Evolutionary conservation across 1,284 basidiomycete species (phyloP), one percentile per base, ranked within the genome.

Genomic region (Pseudozyma tsukubaensis): DNA sequence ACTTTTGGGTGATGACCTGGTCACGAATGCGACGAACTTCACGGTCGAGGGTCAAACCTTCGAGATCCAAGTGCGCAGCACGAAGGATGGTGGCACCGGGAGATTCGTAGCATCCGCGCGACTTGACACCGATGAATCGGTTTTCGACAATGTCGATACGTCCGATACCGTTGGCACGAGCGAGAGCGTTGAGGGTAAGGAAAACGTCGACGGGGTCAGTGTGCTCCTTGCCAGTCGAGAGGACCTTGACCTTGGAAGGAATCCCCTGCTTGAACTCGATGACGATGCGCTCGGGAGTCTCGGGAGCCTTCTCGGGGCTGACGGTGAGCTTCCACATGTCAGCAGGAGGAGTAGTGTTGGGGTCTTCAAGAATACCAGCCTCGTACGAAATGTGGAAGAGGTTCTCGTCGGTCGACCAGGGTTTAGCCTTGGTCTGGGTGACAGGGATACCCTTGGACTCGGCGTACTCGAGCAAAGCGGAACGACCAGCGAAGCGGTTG

Each of bases 361-460:
- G 96, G 85, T 99, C 93, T 86, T 99, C 97, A 74, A 99, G 91
- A 85, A 99, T 98, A 62, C 96, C 96, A 35, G 96, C 96, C 86
- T 99, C 96, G 87, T 98, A 99, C 21, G 95, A 99, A 86, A 98
- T 99, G 88, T 99, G 96, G 91, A 97, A 97, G 60, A 99, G 88
- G 88, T 99, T 99, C 87, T 98, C 97, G 86, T 84, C 82, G 14
- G 96, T 99, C 11, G 95, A 98, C 97, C 97, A 99, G 39, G 97
- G 96, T 88, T 99, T 98, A 67, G 94, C 89, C 45, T 93, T 90
- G 63, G 96, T 99, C 87, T 99, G 96, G 76, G 91, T 89, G 66
- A 99, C 95, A 62, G 94, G 94, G 77, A 99, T 97, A 57, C 90
- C 87, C 86, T 95, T 94, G 84, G 93, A 88, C 21, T 91, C 91